Evolutionary conservation across 345 rosid species (phyloP), one percentile per base, ranked within the genome.

Genomic region (Zanthoxylum bungeanum): DNA sequence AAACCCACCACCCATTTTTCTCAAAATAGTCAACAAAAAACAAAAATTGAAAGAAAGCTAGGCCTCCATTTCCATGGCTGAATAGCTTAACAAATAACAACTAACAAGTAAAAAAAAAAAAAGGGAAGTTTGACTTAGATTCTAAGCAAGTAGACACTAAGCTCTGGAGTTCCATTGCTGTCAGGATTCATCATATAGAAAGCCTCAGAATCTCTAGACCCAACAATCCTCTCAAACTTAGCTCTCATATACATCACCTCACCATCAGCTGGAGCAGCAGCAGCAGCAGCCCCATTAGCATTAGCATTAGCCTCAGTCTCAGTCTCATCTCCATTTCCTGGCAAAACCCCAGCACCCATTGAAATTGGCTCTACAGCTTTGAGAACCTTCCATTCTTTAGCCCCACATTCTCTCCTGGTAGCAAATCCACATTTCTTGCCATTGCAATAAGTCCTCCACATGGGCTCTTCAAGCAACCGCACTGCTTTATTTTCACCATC

Each of bases 121-220:
- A 40, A 51, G 22, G 50, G 59, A 68, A 65, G 9, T 42, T 11
- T 59, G 21, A 60, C 57, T 40, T 33, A 93, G 75, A 87, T 82
- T 89, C 99, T 91, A 74, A 96, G 97, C 66, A 96, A 75, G 66
- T 96, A 96, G 81, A 96, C 77, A 78, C 98, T 93, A 14, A 93
- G 97, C 78, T 96, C 99, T 63, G 98, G 94, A 78, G 99, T 81
- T 76, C 98, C 99, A 77, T 91, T 88, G 74, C 94, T 87, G 58
- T 96, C 99, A 59, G 99, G 99, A 83, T 96, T 96, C 97, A 93
- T 93, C 98, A 96, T 96, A 69, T 96, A 96, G 80, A 92, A 96
- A 63, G 99, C 99, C 63, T 96, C 97, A 0, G 98, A 96, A 68
- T 96, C 99, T 84, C 96, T 88, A 16, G 99, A 93, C 27, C 99